Evolutionary conservation across 2,329 filamentous ascomycete species (phyloP).

Genomic region (Epichloe glyceriae): DNA sequence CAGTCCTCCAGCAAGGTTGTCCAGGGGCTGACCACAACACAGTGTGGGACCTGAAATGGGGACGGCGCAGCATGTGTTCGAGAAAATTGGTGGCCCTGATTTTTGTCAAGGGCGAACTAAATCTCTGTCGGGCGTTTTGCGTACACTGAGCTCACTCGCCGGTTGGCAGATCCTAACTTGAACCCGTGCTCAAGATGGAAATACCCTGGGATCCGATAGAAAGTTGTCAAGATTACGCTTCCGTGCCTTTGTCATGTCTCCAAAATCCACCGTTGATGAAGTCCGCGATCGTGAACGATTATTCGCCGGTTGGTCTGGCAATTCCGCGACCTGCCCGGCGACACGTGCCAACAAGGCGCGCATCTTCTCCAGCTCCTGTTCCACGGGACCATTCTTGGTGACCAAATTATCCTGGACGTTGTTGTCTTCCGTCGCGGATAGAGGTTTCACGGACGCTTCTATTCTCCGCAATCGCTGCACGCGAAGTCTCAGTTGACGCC

Average conservation of each 20-base stretch:
- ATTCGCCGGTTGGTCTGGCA: constrained; percentile 16
- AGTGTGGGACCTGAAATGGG: constrained; percentile 13
- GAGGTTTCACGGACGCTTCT: constrained; percentile 35
- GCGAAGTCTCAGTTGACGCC: constrained; percentile 22
- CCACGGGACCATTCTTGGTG: constrained; percentile 50
- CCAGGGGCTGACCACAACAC: constrained; percentile 15
- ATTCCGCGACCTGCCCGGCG: constrained; percentile 34
- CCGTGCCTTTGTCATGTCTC: constrained; percentile 26
- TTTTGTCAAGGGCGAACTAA: background rate
- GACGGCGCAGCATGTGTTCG: constrained; percentile 10
- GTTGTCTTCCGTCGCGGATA: constrained; percentile 12
- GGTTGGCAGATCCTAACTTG: background rate
- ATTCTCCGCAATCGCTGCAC: constrained; percentile 37
- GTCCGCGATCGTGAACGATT: background rate
- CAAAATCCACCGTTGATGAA: constrained; percentile 15
- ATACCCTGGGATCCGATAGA: constrained; percentile 17
- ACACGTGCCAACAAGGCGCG: constrained; percentile 49
- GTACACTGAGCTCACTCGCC: no score
- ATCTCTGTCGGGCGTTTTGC: background rate
- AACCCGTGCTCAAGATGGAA: constrained; percentile 8
- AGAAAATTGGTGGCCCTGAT: constrained; percentile 1
- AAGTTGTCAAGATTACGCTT: constrained; percentile 29
- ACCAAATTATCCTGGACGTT: constrained; percentile 53
- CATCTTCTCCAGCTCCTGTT: constrained; percentile 54
- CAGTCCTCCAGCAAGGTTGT: constrained; percentile 12